A percentile compares a stretch with the other conserved stretches of the same genome.
Conservation (phyloP, 2,329 filamentous ascomycete genomes). For the Mycosphaerella arachidis region DNA sequence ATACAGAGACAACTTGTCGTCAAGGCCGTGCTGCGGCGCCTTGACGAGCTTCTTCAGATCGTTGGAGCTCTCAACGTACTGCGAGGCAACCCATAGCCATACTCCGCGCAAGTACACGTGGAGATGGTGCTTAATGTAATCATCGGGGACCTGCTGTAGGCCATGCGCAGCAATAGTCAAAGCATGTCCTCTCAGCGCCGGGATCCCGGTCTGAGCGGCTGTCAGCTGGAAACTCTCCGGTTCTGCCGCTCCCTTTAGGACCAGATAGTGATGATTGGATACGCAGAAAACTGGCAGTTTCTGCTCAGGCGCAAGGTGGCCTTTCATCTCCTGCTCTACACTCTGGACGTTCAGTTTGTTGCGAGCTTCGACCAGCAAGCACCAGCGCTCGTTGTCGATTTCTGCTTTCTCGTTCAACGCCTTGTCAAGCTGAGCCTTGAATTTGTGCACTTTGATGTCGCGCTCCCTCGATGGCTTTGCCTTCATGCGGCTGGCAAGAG, state of each 20-base stretch:
- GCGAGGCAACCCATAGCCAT: slow-evolving; percentile 12
- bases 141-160: slow-evolving; percentile 5
- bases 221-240: slow-evolving; percentile 1
- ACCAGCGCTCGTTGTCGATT: slow-evolving; percentile 3
- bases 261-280: slow-evolving; percentile 26
- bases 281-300: slow-evolving; percentile 18
- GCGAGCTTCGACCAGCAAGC: slow-evolving; percentile 17
- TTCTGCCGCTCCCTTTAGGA: slow-evolving; percentile 13
- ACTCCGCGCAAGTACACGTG: slow-evolving; percentile 16
- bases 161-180: slow-evolving; percentile 12
- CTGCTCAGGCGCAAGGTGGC: slow-evolving; percentile 9
- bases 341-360: slow-evolving; percentile 1
- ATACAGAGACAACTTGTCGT: not conserved
- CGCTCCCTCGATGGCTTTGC: not conserved
- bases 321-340: not conserved
- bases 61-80: not conserved
- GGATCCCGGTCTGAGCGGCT: slow-evolving; percentile 21
- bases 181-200: slow-evolving; percentile 13
- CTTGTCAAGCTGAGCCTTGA: not conserved
- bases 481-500: too few species aligned
- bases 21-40: not conserved
- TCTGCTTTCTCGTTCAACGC: not conserved
- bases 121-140: slow-evolving; percentile 11
- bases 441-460: not conserved
- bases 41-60: not conserved